phyloP scores from a whole-genome alignment of 2,329 filamentous ascomycete species.

The Neopestalotiopsis sp. region DNA sequence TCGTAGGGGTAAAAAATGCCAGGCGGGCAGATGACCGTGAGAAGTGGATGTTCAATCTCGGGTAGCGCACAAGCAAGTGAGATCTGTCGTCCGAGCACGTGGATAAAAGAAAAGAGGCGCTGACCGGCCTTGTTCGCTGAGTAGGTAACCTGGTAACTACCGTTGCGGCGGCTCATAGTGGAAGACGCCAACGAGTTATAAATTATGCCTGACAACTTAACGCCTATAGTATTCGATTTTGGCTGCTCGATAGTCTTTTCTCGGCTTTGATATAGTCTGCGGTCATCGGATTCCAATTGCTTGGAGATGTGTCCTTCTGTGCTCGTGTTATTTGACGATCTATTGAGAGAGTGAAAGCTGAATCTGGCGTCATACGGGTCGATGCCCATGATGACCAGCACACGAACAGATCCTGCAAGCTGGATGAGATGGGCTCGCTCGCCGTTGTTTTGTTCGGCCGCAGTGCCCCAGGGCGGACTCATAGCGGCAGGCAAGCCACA shows the following conservation, averaged over 20 bases:
- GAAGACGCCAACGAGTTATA: neutral
- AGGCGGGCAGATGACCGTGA: neutral
- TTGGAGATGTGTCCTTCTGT: too few species aligned
- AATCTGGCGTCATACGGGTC: neutral
- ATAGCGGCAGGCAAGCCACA: neutral
- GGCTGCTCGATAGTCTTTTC: neutral
- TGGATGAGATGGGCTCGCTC: neutral
- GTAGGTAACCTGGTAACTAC: neutral
- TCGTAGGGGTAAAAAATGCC: neutral
- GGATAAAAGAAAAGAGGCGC: constrained; percentile 2
- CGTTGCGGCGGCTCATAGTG: too few species aligned
- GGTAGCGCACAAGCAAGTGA: neutral
- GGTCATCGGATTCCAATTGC: too few species aligned
- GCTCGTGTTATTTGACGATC: too few species aligned
- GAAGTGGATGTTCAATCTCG: neutral
- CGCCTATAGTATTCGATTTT: neutral
- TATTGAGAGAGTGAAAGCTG: neutral
- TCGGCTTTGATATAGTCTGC: neutral
- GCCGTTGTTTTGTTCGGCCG: neutral
- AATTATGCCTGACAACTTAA: neutral
- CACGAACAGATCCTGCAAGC: neutral
- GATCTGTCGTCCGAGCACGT: constrained; percentile 1
- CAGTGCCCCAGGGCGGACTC: neutral
- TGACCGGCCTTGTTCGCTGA: neutral
- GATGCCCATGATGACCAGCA: neutral